Percentiles rank a stretch among this genome's conserved stretches.
Conservation (phyloP, 176 grass and related monocot species). For the Chloris gayana region DNA sequence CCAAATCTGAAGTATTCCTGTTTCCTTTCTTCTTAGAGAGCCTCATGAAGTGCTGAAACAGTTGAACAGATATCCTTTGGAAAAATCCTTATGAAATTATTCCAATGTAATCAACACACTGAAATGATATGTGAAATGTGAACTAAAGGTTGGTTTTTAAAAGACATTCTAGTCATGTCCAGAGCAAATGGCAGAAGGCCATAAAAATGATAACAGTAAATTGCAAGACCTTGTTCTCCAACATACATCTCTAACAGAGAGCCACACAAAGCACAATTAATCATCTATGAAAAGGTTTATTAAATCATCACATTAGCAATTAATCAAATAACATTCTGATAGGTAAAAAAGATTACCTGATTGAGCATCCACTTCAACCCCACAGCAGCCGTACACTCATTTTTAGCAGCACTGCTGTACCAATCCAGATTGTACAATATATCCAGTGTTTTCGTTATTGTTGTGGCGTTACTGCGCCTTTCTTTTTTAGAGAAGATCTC, state of each 20-base stretch:
- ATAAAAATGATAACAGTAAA: not conserved
- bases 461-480: slow-evolving; percentile 69
- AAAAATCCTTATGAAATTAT: not conserved
- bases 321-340: not conserved
- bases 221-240: not conserved
- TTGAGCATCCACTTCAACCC: slow-evolving; percentile 99
- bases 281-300: not conserved
- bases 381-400: slow-evolving; percentile 85
- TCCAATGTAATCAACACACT: not conserved
- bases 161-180: not conserved
- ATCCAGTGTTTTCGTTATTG: slow-evolving; percentile 68
- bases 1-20: not conserved
- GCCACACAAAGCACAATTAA: not conserved
- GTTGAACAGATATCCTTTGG: not conserved
- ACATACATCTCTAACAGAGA: not conserved
- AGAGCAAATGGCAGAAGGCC: not conserved
- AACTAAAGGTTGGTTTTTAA: slow-evolving; percentile 4
- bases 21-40: not conserved
- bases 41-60: not conserved
- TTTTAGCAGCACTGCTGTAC: slow-evolving; percentile 95
- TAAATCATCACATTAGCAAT: slow-evolving; percentile 3
- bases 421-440: slow-evolving; percentile 90
- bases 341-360: slow-evolving; percentile 61
- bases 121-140: not conserved
- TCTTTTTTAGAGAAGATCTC: slow-evolving; percentile 92